Evolutionary conservation across 148 eudicot genomes (phyloP).

Genomic region (Dysphania ambrosioides): DNA sequence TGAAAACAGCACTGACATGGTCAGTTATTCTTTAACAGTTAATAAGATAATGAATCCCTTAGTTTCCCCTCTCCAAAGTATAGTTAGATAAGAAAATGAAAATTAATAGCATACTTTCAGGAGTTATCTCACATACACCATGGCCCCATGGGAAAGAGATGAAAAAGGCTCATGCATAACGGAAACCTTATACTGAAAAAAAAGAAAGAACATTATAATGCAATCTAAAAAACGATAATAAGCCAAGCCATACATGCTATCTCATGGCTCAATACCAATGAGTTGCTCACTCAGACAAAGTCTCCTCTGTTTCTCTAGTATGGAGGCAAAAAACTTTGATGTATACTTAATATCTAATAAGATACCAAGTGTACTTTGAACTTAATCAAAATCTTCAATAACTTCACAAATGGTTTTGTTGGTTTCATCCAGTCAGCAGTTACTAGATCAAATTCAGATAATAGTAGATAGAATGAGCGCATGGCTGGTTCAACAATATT

Average conservation of each 20-base stretch:
- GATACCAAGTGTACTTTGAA: neutral
- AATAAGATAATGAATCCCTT: neutral
- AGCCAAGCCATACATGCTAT: neutral
- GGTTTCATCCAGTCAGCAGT: neutral
- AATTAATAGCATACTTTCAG: neutral
- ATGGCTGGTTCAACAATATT: too few relatives aligned
- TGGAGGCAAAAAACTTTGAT: neutral
- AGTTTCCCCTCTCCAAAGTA: neutral
- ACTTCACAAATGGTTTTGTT: neutral
- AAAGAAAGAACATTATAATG: neutral
- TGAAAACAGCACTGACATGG: slow-evolving; percentile 6
- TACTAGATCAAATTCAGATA: neutral
- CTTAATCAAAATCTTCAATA: neutral
- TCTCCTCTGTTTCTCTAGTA: neutral
- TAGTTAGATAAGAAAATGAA: too few relatives aligned
- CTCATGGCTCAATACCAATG: neutral
- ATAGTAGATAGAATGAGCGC: neutral
- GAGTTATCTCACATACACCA: neutral
- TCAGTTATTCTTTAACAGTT: neutral
- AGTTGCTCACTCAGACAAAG: neutral
- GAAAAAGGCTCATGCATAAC: too few relatives aligned
- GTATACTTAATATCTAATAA: neutral
- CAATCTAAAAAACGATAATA: neutral
- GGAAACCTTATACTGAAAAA: too few relatives aligned
- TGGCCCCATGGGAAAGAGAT: too few relatives aligned